A percentile compares a stretch with the other conserved stretches of the same genome.
phyloP scores from a whole-genome alignment of 805 yeast genomes.

The Saccharomyces mikatae region DNA sequence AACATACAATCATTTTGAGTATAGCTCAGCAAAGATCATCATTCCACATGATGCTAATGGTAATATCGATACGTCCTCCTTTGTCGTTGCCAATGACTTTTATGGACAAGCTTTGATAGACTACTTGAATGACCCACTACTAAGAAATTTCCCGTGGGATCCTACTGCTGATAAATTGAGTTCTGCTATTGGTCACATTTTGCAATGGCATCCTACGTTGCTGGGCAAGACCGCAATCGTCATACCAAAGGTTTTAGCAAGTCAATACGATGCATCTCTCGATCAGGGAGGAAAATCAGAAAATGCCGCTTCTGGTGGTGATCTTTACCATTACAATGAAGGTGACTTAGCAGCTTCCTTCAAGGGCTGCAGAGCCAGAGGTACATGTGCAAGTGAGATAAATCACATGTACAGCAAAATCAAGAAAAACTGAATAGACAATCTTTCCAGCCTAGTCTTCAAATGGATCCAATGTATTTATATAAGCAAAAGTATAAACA shows the following conservation, averaged over 20 bases:
- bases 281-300: slow-evolving; percentile 16
- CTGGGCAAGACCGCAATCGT: slow-evolving; percentile 67
- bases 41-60: slow-evolving; percentile 56
- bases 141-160: slow-evolving; percentile 47
- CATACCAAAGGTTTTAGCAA: slow-evolving; percentile 51
- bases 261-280: slow-evolving; percentile 35
- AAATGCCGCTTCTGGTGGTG: slow-evolving; percentile 18
- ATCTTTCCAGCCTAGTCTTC: not conserved
- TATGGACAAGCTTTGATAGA: slow-evolving; percentile 67
- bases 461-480: not conserved
- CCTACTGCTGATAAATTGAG: slow-evolving; percentile 25
- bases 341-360: slow-evolving; percentile 67
- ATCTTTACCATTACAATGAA: slow-evolving; percentile 38
- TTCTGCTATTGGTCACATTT: slow-evolving; percentile 67
- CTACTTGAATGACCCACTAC: slow-evolving; percentile 67
- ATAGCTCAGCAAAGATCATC: slow-evolving; percentile 50
- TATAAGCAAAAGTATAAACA: not conserved
- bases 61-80: slow-evolving; percentile 60
- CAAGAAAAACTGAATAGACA: slow-evolving; percentile 3
- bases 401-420: slow-evolving; percentile 15
- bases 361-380: slow-evolving; percentile 44
- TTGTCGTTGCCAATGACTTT: slow-evolving; percentile 59
- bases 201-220: slow-evolving; percentile 90
- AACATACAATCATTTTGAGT: slow-evolving; percentile 54
- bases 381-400: slow-evolving; percentile 44